Percentiles rank a stretch among this genome's conserved stretches.
Conservation (phyloP, 2,329 filamentous ascomycete genomes). For the Microcyclospora pomicola region DNA sequence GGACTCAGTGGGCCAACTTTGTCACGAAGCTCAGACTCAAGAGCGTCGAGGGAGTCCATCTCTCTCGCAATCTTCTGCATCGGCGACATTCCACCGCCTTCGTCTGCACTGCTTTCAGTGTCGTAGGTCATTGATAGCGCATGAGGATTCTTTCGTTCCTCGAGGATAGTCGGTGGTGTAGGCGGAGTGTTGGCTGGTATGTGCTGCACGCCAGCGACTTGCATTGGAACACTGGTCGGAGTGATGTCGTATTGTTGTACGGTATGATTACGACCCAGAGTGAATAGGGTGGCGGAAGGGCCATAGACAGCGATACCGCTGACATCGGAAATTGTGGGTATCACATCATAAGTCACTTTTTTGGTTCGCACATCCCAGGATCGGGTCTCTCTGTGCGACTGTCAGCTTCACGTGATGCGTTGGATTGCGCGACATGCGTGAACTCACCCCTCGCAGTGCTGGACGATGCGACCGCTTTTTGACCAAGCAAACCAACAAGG, state of each 20-base stretch:
- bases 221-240: slow-evolving; percentile 48
- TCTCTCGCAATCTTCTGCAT: slow-evolving; percentile 62
- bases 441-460: slow-evolving; percentile 78
- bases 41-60: slow-evolving; percentile 48
- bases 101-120: slow-evolving; percentile 63
- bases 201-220: slow-evolving; percentile 82
- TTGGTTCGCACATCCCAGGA: slow-evolving; percentile 99
- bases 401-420: not conserved
- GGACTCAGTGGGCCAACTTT: slow-evolving; percentile 55
- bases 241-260: slow-evolving; percentile 94
- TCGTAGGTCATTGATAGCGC: slow-evolving; percentile 23
- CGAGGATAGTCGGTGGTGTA: slow-evolving; percentile 67
- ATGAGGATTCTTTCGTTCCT: slow-evolving; percentile 45
- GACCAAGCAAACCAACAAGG: slow-evolving; percentile 98
- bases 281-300: slow-evolving; percentile 82
- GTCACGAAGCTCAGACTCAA: slow-evolving; percentile 38
- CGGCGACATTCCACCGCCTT: slow-evolving; percentile 48
- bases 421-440: not conserved
- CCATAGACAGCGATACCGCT: slow-evolving; percentile 78
- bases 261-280: slow-evolving; percentile 71
- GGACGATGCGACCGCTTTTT: slow-evolving; percentile 90
- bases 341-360: slow-evolving; percentile 76
- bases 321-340: slow-evolving; percentile 72
- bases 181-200: slow-evolving; percentile 64
- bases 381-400: slow-evolving; percentile 55